A percentile compares a stretch with the other conserved stretches of the same genome.
Evolutionary conservation across 1,284 basidiomycete genomes (phyloP).

Genomic region (Boletus semigastroideus): DNA sequence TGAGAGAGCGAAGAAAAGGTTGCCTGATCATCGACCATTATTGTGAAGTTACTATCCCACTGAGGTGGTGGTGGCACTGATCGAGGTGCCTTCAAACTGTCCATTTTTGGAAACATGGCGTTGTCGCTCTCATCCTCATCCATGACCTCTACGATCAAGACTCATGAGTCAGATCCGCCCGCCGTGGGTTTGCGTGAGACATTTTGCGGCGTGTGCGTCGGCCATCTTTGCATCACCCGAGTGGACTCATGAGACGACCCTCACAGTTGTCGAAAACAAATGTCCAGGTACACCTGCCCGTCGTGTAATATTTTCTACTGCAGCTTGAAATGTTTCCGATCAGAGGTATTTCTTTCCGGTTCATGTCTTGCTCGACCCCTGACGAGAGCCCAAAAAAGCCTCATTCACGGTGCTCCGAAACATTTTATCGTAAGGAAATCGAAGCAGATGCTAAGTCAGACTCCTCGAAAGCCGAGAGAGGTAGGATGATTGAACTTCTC

Average conservation of each 20-base stretch:
- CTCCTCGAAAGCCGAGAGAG: slow-evolving; percentile 50
- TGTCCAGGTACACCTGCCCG: slow-evolving; percentile 78
- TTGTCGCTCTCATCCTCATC: too few relatives aligned
- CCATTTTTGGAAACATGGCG: slow-evolving; percentile 2
- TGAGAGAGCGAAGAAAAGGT: slow-evolving; percentile 70
- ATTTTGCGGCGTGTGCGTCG: slow-evolving; percentile 40
- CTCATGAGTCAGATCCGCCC: slow-evolving; percentile 13
- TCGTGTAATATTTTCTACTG: slow-evolving; percentile 79
- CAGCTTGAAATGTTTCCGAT: slow-evolving; percentile 74
- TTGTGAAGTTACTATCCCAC: too few relatives aligned
- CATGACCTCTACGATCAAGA: slow-evolving; percentile 15
- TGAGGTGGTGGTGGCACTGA: too few relatives aligned
- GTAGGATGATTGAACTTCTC: slow-evolving; percentile 66
- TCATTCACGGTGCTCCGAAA: slow-evolving; percentile 72
- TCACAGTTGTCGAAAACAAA: slow-evolving; percentile 68
- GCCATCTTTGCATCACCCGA: background rate
- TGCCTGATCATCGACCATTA: slow-evolving; percentile 28
- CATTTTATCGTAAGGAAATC: slow-evolving; percentile 72
- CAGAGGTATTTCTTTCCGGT: slow-evolving; percentile 46
- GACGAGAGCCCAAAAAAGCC: slow-evolving; percentile 36
- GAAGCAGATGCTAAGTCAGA: slow-evolving; percentile 56
- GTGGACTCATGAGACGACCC: slow-evolving; percentile 3
- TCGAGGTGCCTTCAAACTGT: too few relatives aligned
- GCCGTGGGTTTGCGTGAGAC: slow-evolving; percentile 12
- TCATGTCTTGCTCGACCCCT: background rate